Percentiles rank a stretch among this genome's conserved stretches.
These are phyloP conservation scores for Kodamaea ohmeri DNA, from an alignment of 1,139 yeast genomes.

Conservation along the genomic window DNA sequence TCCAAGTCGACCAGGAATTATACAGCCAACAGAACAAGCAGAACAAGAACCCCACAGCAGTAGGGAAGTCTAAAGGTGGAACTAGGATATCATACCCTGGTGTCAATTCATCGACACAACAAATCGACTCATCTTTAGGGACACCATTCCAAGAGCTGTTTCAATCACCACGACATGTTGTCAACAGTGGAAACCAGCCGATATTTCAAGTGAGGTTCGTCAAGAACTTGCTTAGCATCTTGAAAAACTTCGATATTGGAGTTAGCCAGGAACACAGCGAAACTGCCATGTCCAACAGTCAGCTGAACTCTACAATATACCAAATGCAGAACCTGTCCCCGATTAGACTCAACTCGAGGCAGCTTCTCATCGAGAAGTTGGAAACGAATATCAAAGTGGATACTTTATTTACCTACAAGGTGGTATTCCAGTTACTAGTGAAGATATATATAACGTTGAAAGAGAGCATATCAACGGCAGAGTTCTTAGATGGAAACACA, in stretches of 20 bases:
- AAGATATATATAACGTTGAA: slow-evolving; percentile 26
- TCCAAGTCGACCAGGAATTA: slow-evolving; percentile 37
- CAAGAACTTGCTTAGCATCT: slow-evolving; percentile 31
- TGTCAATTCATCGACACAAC: slow-evolving; percentile 1
- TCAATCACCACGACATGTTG: slow-evolving; percentile 12
- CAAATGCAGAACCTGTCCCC: slow-evolving; percentile 29
- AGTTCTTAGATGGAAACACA: slow-evolving; percentile 9
- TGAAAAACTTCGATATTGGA: slow-evolving; percentile 46
- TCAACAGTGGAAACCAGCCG: slow-evolving; percentile 20
- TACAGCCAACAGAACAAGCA: slow-evolving; percentile 26
- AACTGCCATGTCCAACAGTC: slow-evolving; percentile 10
- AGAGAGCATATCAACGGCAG: slow-evolving; percentile 13
- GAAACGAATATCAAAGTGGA: slow-evolving; percentile 46
- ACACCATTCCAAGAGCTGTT: slow-evolving; percentile 8
- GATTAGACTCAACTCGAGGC: slow-evolving; percentile 41
- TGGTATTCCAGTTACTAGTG: slow-evolving; percentile 32
- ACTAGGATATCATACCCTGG: slow-evolving; percentile 7
- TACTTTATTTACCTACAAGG: slow-evolving; percentile 39
- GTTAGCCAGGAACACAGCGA: slow-evolving; percentile 11
- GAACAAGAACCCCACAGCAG: slow-evolving; percentile 16
- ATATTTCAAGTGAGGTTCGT: slow-evolving; percentile 36
- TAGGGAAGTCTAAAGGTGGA: slow-evolving; percentile 14
- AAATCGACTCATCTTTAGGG: slow-evolving; percentile 1
- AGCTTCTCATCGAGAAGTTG: slow-evolving; percentile 43
- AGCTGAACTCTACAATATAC: slow-evolving; percentile 16